A percentile compares a stretch with the other conserved stretches of the same genome.
Conservation (phyloP, 805 yeast species). For the Wickerhamomyces ciferrii region DNA sequence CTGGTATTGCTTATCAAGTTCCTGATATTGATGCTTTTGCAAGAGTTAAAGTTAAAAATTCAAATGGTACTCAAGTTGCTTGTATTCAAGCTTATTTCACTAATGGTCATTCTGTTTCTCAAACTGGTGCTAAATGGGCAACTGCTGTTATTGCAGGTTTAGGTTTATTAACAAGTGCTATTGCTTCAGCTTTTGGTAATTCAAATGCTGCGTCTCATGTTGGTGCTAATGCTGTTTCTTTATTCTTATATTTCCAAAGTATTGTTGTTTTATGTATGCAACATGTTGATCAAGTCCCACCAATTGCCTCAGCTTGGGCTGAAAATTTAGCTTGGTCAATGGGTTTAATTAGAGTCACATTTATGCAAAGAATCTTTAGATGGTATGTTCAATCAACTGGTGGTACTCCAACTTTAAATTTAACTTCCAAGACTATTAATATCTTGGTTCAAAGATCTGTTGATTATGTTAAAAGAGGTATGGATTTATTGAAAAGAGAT, state of each 20-base stretch:
- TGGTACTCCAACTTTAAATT: constrained; percentile 69
- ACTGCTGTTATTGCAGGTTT: constrained; percentile 87
- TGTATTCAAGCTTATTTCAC: constrained; percentile 73
- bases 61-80: constrained; percentile 42
- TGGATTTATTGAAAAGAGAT: constrained; percentile 29
- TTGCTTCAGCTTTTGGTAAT: constrained; percentile 80
- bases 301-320: constrained; percentile 89
- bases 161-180: constrained; percentile 78
- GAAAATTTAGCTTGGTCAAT: constrained; percentile 93
- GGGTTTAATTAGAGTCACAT: constrained; percentile 74
- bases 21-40: constrained; percentile 84
- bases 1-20: constrained; percentile 80
- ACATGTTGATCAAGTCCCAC: constrained; percentile 82
- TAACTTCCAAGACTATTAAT: constrained; percentile 55
- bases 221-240: constrained; percentile 79
- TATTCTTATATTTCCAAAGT: constrained; percentile 84
- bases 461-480: constrained; percentile 25
- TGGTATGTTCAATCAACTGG: constrained; percentile 90
- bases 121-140: constrained; percentile 84
- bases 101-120: constrained; percentile 78
- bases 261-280: constrained; percentile 82
- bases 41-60: constrained; percentile 40
- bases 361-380: constrained; percentile 81
- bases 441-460: constrained; percentile 71
- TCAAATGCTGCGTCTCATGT: constrained; percentile 87